Evolutionary conservation across 75 land plant species (phyloP), one percentile per base, ranked within the genome.

Genomic region (Ceratopteris richardii): DNA sequence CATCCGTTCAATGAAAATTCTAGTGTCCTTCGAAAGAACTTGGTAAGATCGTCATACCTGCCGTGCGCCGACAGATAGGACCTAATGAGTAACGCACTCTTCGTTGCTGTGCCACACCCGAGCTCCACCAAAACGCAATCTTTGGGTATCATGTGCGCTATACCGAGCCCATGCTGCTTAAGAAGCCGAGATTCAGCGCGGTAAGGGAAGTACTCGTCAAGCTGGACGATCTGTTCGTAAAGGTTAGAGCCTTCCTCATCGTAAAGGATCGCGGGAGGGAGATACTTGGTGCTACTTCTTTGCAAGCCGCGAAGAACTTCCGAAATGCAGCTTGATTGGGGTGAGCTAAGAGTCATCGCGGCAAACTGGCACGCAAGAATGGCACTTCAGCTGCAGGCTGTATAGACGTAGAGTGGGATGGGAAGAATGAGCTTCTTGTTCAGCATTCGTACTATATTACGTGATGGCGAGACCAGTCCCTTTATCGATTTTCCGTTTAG

Each of bases 191-290:
- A 21, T 60, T 71, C 75, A 11, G 69, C 78, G 36, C 42, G 31
- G 19, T 64, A 76, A 18, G 63, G 76, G 43, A 72, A 76, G 44
- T 76, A 76, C 27, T 70, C 68, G 11, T 76, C 64, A 22, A 76
- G 60, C 29, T 41, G 12, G 24, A 76, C 72, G 41, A 76, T 76
- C 56, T 60, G 18, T 40, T 76, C 63, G 24, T 55, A 76, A 11
- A 76, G 58, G 20, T 53, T 26, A 4, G 76, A 76, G 0, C 78
- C 78, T 5, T 54, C 36, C 14, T 10, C 47, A 56, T 71, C 69
- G 31, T 76, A 76, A 42, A 76, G 50, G 3, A 76, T 50, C 44
- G 50, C 29, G 56, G 60, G 59, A n/a, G 69, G 69, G 26, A 72
- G 57, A 13, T 69, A 43, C 43, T 74, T 74, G 48, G 12, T 17